phyloP scores from a whole-genome alignment of 2,329 filamentous ascomycete species.

The Fusarium sublunatum region DNA sequence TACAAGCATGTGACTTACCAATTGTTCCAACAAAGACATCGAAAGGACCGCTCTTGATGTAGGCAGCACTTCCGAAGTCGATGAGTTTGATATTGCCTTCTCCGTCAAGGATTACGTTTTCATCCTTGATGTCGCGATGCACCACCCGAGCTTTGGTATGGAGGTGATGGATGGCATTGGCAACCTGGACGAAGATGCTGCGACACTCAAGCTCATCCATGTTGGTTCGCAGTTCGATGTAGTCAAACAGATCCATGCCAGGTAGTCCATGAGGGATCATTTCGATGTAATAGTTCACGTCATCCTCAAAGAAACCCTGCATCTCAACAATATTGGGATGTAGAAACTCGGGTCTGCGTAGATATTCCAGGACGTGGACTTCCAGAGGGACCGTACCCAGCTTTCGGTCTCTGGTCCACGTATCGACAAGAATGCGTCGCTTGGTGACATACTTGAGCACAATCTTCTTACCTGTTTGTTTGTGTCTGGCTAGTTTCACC shows the following conservation, averaged over 20 bases:
- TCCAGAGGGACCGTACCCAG: slow-evolving; percentile 95
- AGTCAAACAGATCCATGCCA: slow-evolving; percentile 98
- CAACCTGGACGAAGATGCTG: slow-evolving; percentile 95
- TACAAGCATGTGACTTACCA: slow-evolving; percentile 67
- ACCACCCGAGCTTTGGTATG: slow-evolving; percentile 92
- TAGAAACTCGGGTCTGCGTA: slow-evolving; percentile 76
- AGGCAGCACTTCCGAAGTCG: slow-evolving; percentile 97
- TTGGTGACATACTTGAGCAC: slow-evolving; percentile 99
- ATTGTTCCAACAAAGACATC: slow-evolving; percentile 99
- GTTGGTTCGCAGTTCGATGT: slow-evolving; percentile 94
- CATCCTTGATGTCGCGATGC: slow-evolving; percentile 98
- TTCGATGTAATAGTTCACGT: slow-evolving; percentile 97
- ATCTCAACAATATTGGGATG: slow-evolving; percentile 80
- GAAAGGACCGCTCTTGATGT: slow-evolving; percentile 98
- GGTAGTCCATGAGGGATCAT: slow-evolving; percentile 96
- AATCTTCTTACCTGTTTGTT: slow-evolving; percentile 82
- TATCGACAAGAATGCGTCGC: slow-evolving; percentile 94
- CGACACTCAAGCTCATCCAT: slow-evolving; percentile 96
- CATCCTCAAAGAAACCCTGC: slow-evolving; percentile 80
- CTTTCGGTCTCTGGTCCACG: slow-evolving; percentile 93
- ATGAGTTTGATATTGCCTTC: slow-evolving; percentile 97
- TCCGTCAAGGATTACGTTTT: slow-evolving; percentile 95
- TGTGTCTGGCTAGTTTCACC: slow-evolving; percentile 92
- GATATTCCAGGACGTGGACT: slow-evolving; percentile 95
- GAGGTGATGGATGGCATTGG: slow-evolving; percentile 87